Evolutionary conservation across 176 grass and related monocot species (phyloP), one percentile per base, ranked within the genome.

Genomic region (Juncus inflexus): DNA sequence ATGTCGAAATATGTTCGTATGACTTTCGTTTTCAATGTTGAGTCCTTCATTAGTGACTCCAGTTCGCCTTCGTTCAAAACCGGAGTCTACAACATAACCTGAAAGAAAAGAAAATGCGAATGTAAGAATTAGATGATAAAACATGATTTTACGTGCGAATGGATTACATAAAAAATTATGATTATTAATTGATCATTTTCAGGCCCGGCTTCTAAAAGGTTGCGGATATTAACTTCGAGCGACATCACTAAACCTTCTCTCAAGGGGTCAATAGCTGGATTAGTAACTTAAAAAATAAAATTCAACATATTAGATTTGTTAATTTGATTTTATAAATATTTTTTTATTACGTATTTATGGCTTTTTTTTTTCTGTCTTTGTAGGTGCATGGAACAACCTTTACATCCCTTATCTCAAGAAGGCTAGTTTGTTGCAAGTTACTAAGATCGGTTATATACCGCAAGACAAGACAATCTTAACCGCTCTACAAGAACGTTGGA

Each of bases 241-340:
- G 94, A 92, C 94, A 99, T 99, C 76, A 99, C 94, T 79, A 99
- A 86, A 72, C 95, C 95, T 90, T 99, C 95, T 80, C 95, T 86
- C 15, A 99, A 85, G 15, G 95, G 95, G 69, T 99, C 95, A 58
- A 99, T 99, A 40, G 95, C 88, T 84, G 95, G 95, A 77, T 99
- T 99, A 45, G 95, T 99, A 60, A 99, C 95, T 88, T 99, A 82
- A 83, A 63, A 69, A 99, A 87, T 85, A 92, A 88, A 15, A 88
- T 88, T n/a, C n/a, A n/a, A n/a, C n/a, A n/a, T n/a, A n/a, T n/a
- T n/a, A n/a, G n/a, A n/a, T n/a, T n/a, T n/a, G n/a, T n/a, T n/a
- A n/a, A n/a, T n/a, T n/a, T n/a, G n/a, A n/a, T n/a, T n/a, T n/a
- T n/a, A n/a, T n/a, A n/a, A n/a, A n/a, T n/a, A n/a, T n/a, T n/a